Percentiles rank a stretch among this genome's conserved stretches.
phyloP scores from a whole-genome alignment of 805 yeast genomes.

The Candida anglica region DNA sequence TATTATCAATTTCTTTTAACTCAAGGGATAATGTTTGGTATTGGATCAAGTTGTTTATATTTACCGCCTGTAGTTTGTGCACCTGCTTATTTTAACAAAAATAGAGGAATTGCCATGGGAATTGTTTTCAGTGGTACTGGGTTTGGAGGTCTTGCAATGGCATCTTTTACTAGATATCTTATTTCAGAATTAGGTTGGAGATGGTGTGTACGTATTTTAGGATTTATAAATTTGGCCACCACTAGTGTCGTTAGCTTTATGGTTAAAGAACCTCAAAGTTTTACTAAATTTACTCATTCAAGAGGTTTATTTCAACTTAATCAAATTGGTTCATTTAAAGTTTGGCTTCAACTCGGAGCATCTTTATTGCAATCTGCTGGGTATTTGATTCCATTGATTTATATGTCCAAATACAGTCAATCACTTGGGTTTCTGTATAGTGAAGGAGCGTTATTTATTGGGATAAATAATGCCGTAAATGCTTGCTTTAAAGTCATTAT shows the following conservation, averaged over 20 bases:
- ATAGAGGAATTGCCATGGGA: conserved; percentile 32
- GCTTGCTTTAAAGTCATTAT: conserved; percentile 16
- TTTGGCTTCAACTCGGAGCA: conserved; percentile 13
- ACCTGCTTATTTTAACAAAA: conserved; percentile 24
- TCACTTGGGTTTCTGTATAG: conserved; percentile 22
- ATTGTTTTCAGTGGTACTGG: conserved; percentile 33
- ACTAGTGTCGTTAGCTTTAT: conserved; percentile 11
- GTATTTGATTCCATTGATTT: conserved; percentile 27
- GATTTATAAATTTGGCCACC: conserved; percentile 18
- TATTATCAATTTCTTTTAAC: conserved; percentile 24
- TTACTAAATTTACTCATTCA: conserved; percentile 2
- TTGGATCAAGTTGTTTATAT: conserved; percentile 28
- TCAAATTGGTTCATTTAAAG: conserved; percentile 14
- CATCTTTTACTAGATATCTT: conserved; percentile 21
- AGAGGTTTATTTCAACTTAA: conserved; percentile 6
- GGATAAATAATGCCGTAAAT: conserved; percentile 29
- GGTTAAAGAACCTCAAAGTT: conserved; percentile 9
- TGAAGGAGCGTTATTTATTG: conserved; percentile 32
- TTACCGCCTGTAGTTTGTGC: conserved; percentile 30
- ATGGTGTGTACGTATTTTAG: conserved; percentile 28
- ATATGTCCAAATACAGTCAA: conserved; percentile 29
- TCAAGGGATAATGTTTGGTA: conserved; percentile 30
- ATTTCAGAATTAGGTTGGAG: conserved; percentile 26
- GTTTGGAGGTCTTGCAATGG: conserved; percentile 29
- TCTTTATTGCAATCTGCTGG: conserved; percentile 31